These are phyloP conservation scores for Gigaspora rosea DNA, from an alignment of 192 early-diverging fungal species.

Conservation along the genomic window DNA sequence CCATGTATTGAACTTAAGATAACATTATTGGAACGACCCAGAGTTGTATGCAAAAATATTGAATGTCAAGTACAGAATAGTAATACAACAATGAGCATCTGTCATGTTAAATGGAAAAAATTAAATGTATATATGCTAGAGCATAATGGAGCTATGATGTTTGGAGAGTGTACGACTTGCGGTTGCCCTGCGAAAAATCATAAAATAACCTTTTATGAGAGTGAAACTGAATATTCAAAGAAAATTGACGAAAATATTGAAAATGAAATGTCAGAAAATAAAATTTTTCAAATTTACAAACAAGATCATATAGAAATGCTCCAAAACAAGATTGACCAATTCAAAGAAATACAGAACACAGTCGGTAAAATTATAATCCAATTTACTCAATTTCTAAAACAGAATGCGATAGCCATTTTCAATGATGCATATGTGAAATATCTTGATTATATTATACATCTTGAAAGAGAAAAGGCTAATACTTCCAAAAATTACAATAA, in stretches of 20 bases:
- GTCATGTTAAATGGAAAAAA: too few species aligned
- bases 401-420: constrained; percentile 33
- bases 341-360: constrained; percentile 35
- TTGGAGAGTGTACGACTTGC: constrained; percentile 33
- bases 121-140: too few species aligned
- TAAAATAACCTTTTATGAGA: constrained; percentile 31
- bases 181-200: constrained; percentile 37
- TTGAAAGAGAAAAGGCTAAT: constrained; percentile 33
- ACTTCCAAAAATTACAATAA: constrained; percentile 30
- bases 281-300: constrained; percentile 5
- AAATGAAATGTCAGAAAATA: constrained; percentile 25
- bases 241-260: constrained; percentile 29
- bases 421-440: constrained; percentile 36
- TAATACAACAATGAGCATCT: not conserved
- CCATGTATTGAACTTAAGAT: constrained; percentile 30
- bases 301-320: constrained; percentile 2
- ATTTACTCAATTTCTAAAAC: constrained; percentile 38
- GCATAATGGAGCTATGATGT: not conserved
- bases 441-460: constrained; percentile 33
- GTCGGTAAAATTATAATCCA: constrained; percentile 32
- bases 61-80: not conserved
- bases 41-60: constrained; percentile 33
- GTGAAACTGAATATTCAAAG: constrained; percentile 23
- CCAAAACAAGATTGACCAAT: not conserved
- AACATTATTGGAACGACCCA: constrained; percentile 20